Evolutionary conservation across 1,139 yeast genomes (phyloP), one percentile per base, ranked within the genome.

Genomic region (Geotrichum carabidarum): DNA sequence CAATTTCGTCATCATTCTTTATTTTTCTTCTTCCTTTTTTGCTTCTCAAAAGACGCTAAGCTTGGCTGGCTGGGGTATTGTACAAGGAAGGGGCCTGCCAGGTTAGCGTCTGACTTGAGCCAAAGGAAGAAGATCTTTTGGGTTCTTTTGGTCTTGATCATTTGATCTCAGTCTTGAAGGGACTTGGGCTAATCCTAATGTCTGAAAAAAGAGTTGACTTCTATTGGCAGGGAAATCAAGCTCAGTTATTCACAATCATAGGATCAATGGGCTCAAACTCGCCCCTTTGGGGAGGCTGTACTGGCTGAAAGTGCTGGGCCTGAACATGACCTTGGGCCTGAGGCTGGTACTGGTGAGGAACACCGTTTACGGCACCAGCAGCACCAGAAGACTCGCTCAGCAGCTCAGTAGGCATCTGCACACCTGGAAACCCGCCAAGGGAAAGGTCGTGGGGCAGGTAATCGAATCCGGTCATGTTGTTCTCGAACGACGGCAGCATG

Each of bases 261-360:
- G 57, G 57, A 42, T 55, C 57, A 35, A 55, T 55, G 32, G 51
- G 41, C 44, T 51, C 55, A 36, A 51, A 51, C 31, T 51, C 54
- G n/a, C 48, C 42, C 36, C 48, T 43, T 27, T 42, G 50, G 5
- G 41, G 50, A n/a, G 36, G 48, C 8, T 44, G 38, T n/a, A 12
- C 32, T 8, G 22, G 51, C 17, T 48, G 51, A 22, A 14, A 32
- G n/a, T 44, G 49, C 12, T 40, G 45, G 1, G 41, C 34, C 14
- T n/a, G 31, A 32, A 17, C 31, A 35, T 12, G 18, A 31, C 22
- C 45, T 5, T 40, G 31, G 31, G 38, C 11, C 38, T 46, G 50
- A 40, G n/a, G 37, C n/a, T n/a, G 50, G 8, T 41, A 22, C 30
- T 44, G 47, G 27, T 36, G 14, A 35, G 15, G 47, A 5, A 18